Conservation (phyloP, 345 rosid genomes). For the Salix exigua region DNA sequence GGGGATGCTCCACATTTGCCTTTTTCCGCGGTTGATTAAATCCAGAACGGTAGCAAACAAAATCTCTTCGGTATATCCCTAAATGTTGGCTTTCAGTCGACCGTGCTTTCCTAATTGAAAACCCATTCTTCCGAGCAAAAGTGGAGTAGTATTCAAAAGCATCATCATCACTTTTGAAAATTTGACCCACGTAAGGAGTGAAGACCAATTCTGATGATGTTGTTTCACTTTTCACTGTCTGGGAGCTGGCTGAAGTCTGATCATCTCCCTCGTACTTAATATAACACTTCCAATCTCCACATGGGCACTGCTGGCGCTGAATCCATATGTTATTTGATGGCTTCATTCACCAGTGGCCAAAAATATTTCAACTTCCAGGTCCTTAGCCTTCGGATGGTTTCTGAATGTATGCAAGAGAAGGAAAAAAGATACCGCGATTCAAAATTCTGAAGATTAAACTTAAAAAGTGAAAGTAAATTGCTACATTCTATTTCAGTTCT, state of each 20-base stretch:
- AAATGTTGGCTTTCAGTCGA: constrained; percentile 85
- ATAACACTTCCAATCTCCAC: constrained; percentile 95
- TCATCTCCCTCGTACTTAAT: constrained; percentile 62
- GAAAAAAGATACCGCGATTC: neutral
- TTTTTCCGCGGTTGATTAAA: constrained; percentile 89
- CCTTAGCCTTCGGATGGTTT: constrained; percentile 11
- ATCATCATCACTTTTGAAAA: constrained; percentile 71
- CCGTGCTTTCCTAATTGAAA: constrained; percentile 85
- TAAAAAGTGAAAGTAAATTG: neutral
- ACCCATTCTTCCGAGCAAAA: constrained; percentile 83
- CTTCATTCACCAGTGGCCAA: constrained; percentile 43
- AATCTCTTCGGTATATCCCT: constrained; percentile 83
- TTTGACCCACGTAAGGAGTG: constrained; percentile 81
- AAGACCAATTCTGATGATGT: constrained; percentile 48
- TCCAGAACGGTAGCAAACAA: constrained; percentile 94
- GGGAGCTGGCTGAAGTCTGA: constrained; percentile 44
- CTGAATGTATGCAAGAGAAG: constrained; percentile 5
- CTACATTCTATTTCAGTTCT: neutral
- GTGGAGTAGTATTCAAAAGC: constrained; percentile 81
- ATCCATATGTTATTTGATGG: constrained; percentile 77
- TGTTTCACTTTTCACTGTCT: constrained; percentile 50
- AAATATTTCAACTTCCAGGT: constrained; percentile 11
- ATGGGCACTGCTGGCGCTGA: constrained; percentile 83
- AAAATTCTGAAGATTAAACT: neutral
- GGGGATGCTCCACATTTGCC: constrained; percentile 81